These are phyloP conservation scores for Phlegmacium glaucopus DNA, from an alignment of 768 basidiomycete genomes.

Conservation along the genomic window DNA sequence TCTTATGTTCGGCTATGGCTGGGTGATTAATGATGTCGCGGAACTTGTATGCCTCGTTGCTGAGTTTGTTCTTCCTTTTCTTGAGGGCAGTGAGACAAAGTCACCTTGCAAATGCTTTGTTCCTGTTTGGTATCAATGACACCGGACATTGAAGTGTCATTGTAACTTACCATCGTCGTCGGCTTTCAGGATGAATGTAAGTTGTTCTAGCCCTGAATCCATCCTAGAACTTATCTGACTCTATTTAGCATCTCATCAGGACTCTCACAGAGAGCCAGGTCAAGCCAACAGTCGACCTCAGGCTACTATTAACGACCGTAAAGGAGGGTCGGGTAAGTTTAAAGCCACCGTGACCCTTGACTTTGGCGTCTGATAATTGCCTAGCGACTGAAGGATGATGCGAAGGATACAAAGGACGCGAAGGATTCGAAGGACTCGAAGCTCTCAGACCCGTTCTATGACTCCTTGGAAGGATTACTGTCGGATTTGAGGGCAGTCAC, in stretches of 20 bases:
- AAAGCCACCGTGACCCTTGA: too few relatives aligned
- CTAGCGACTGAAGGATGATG: slow-evolving; percentile 24
- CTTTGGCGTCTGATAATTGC: slow-evolving; percentile 10
- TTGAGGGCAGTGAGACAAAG: too few relatives aligned
- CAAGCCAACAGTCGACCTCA: slow-evolving; percentile 72
- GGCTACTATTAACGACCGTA: slow-evolving; percentile 76
- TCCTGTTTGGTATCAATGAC: slow-evolving; percentile 8
- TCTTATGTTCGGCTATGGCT: slow-evolving; percentile 8
- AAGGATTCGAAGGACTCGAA: slow-evolving; percentile 48
- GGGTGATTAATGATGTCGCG: slow-evolving; percentile 15
- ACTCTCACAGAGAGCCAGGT: slow-evolving; percentile 79
- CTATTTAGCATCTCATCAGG: slow-evolving; percentile 77
- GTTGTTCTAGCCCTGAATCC: slow-evolving; percentile 23
- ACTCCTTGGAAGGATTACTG: slow-evolving; percentile 87
- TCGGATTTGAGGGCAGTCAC: slow-evolving; percentile 79
- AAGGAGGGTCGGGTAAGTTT: slow-evolving; percentile 85
- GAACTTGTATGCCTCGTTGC: too few relatives aligned
- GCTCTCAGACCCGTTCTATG: slow-evolving; percentile 86
- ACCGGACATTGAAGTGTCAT: slow-evolving; percentile 9
- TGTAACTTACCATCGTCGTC: slow-evolving; percentile 12
- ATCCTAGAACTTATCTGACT: slow-evolving; percentile 12
- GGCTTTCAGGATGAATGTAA: slow-evolving; percentile 42
- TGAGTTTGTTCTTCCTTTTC: too few relatives aligned
- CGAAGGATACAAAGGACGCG: too few relatives aligned
- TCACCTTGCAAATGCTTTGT: too few relatives aligned